A percentile compares a stretch with the other conserved stretches of the same genome.
Conservation (phyloP, 495 filamentous ascomycete species). For the Corynascus novoguineensis region DNA sequence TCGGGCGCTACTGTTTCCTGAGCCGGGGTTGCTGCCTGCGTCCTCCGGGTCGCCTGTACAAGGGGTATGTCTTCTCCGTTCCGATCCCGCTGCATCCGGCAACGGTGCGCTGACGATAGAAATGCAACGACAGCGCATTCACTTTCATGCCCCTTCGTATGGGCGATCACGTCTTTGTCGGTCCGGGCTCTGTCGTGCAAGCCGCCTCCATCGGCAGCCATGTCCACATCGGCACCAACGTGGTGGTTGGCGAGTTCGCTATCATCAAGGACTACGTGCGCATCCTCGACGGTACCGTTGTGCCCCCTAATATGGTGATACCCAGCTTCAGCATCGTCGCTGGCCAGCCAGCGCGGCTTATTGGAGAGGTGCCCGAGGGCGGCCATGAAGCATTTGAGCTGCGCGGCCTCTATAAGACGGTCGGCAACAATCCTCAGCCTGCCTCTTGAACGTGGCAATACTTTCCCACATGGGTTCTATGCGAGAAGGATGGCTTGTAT, state of each 20-base stretch:
- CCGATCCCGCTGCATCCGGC: background rate
- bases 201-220: conserved; percentile 74
- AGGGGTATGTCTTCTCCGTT: conserved; percentile 42
- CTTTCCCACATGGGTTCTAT: background rate
- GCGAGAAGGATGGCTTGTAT: background rate
- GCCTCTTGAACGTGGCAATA: conserved; percentile 28
- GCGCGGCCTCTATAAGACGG: conserved; percentile 48
- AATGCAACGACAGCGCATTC: conserved; percentile 39
- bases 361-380: conserved; percentile 82
- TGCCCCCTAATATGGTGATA: conserved; percentile 85
- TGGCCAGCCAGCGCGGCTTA: conserved; percentile 71
- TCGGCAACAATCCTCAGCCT: conserved; percentile 46
- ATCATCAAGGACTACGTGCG: conserved; percentile 88
- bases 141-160: conserved; percentile 84
- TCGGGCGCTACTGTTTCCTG: conserved; percentile 85
- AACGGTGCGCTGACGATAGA: background rate
- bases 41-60: conserved; percentile 69
- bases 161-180: conserved; percentile 87
- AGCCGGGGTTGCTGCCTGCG: conserved; percentile 64
- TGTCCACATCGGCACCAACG: conserved; percentile 71
- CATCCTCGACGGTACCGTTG: conserved; percentile 74
- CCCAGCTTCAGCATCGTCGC: conserved; percentile 82
- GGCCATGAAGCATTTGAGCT: conserved; percentile 56
- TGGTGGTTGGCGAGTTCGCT: conserved; percentile 72
- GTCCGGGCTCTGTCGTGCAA: conserved; percentile 64